These are phyloP conservation scores for Kuraishia cidri DNA, from an alignment of 805 yeast genomes.

Conservation along the genomic window DNA sequence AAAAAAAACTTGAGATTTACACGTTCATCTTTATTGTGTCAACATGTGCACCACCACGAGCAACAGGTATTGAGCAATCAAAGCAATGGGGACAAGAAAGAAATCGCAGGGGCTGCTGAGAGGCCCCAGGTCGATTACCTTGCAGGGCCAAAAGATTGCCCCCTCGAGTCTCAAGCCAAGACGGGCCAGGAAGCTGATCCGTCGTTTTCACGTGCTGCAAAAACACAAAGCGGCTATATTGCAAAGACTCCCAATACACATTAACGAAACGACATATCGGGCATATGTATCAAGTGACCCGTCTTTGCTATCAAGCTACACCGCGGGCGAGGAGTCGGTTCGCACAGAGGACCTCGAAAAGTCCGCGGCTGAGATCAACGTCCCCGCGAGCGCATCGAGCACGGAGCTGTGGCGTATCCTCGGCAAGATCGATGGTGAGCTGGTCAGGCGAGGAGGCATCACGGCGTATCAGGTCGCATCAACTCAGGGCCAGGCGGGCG, in stretches of 20 bases:
- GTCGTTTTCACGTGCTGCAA: slow-evolving; percentile 61
- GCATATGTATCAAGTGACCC: too few relatives aligned
- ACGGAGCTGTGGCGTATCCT: slow-evolving; percentile 9
- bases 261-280: too few relatives aligned
- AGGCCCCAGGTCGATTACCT: too few relatives aligned
- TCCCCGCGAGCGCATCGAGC: slow-evolving; percentile 8
- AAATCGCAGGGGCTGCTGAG: too few relatives aligned
- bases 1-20: too few relatives aligned
- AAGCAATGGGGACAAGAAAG: too few relatives aligned
- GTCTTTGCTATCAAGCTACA: too few relatives aligned
- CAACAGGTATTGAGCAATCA: too few relatives aligned
- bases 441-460: slow-evolving; percentile 52
- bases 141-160: too few relatives aligned
- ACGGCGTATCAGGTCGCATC: slow-evolving; percentile 80
- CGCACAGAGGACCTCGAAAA: slow-evolving; percentile 40
- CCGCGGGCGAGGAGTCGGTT: not conserved
- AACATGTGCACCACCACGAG: too few relatives aligned
- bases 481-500: slow-evolving; percentile 66
- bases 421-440: slow-evolving; percentile 2
- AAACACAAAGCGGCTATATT: not conserved
- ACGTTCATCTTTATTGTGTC: too few relatives aligned
- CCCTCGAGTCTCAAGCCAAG: slow-evolving; percentile 45
- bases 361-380: slow-evolving; percentile 27
- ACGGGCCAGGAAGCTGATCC: slow-evolving; percentile 64
- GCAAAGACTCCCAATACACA: too few relatives aligned